Evolutionary conservation across 2,329 filamentous ascomycete species (phyloP).

Genomic region (Fusarium brevicatenulatum): DNA sequence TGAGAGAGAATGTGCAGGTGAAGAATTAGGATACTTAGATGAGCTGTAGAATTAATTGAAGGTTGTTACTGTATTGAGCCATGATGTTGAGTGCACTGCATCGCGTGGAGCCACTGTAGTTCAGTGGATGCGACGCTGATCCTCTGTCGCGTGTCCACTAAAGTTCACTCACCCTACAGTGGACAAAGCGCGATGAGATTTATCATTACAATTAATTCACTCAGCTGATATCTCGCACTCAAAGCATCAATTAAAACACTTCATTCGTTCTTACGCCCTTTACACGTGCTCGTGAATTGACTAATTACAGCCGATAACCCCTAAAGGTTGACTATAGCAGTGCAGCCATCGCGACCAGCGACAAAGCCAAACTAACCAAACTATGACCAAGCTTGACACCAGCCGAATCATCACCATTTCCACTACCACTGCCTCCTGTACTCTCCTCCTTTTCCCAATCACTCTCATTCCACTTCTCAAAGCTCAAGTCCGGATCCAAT

Average conservation of each 20-base stretch:
- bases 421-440: not conserved
- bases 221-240: fast-evolving
- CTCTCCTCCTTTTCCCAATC: constrained; percentile 8
- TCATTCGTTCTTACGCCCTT: too few relatives aligned
- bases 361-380: not conserved
- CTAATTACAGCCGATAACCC: too few relatives aligned
- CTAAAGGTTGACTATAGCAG: too few relatives aligned
- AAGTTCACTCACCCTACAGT: too few relatives aligned
- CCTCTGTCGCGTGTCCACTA: too few relatives aligned
- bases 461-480: constrained; percentile 38
- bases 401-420: not conserved
- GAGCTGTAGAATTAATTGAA: fast-evolving
- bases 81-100: fast-evolving
- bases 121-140: fast-evolving
- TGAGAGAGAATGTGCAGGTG: not conserved
- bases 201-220: fast-evolving
- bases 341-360: not conserved
- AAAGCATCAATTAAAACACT: too few relatives aligned
- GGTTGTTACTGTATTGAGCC: not conserved
- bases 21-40: not conserved
- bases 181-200: fast-evolving
- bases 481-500: constrained; percentile 37
- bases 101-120: fast-evolving
- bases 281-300: too few relatives aligned
- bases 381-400: not conserved